Percentiles rank a stretch among this genome's conserved stretches.
These are phyloP conservation scores for Myriosclerotinia curreyana DNA, from an alignment of 2,329 filamentous ascomycete genomes.

Conservation along the genomic window DNA sequence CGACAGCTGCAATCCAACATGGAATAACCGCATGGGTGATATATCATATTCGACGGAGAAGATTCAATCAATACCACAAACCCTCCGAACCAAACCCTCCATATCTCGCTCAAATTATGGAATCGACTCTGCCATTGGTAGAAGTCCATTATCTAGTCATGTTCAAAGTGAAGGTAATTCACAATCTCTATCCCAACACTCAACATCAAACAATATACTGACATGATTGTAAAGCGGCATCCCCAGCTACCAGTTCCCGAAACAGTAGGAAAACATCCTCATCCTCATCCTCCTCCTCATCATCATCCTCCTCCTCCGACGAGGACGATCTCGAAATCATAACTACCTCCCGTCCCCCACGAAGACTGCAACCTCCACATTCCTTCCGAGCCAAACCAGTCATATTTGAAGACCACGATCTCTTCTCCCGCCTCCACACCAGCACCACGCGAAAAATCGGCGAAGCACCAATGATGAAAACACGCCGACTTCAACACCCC, in stretches of 20 bases:
- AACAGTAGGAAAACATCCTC: conserved; percentile 27
- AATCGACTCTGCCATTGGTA: conserved; percentile 34
- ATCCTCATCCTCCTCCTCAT: conserved; percentile 28
- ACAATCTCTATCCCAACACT: background rate
- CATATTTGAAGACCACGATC: conserved; percentile 33
- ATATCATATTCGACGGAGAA: conserved; percentile 24
- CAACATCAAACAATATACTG: background rate
- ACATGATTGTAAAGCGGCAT: conserved; percentile 23
- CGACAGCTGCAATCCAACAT: conserved; percentile 35
- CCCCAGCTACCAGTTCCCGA: conserved; percentile 33
- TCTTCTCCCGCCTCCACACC: conserved; percentile 38
- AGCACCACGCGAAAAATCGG: conserved; percentile 38
- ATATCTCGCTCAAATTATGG: conserved; percentile 30
- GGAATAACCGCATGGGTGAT: conserved; percentile 33
- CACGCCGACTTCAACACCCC: background rate
- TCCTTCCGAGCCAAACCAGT: conserved; percentile 30
- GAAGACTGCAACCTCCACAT: conserved; percentile 16
- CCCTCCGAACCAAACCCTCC: conserved; percentile 22
- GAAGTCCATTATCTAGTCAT: conserved; percentile 29
- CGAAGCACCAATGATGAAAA: conserved; percentile 32
- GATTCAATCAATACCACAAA: background rate
- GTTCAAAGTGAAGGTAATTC: conserved; percentile 35
- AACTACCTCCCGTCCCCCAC: background rate
- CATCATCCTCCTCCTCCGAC: conserved; percentile 24
- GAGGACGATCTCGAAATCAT: conserved; percentile 32